phyloP scores from a whole-genome alignment of 2,329 filamentous ascomycete species.

The Emmonsiellopsis sp. region DNA sequence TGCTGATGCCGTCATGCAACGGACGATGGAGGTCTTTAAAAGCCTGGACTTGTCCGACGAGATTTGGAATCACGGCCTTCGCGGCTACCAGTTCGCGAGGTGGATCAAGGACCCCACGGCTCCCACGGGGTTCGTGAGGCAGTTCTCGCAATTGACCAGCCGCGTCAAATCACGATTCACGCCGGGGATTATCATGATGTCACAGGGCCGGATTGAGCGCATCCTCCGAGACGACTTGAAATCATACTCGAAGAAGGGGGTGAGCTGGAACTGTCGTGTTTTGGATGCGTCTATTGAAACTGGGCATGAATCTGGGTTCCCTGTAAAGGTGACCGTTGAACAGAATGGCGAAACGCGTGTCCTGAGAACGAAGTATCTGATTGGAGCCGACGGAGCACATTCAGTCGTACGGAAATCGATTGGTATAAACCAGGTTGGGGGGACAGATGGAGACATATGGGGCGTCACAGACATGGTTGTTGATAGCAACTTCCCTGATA shows the following conservation, averaged over 20 bases:
- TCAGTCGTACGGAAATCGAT: constrained; percentile 55
- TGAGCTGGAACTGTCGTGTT: constrained; percentile 60
- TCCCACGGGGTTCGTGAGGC: neutral
- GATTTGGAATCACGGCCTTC: constrained; percentile 31
- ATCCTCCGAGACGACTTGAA: constrained; percentile 59
- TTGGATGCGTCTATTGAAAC: constrained; percentile 51
- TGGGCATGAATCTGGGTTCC: constrained; percentile 32
- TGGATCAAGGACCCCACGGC: neutral
- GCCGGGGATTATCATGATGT: constrained; percentile 56
- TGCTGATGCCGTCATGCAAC: constrained; percentile 35
- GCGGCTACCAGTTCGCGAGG: constrained; percentile 53
- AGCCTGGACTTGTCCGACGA: constrained; percentile 27
- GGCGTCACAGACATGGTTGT: constrained; percentile 68
- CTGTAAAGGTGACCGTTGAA: constrained; percentile 27
- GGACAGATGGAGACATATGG: constrained; percentile 64
- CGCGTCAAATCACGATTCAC: constrained; percentile 18
- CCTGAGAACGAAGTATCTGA: constrained; percentile 59
- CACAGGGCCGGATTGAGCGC: constrained; percentile 61
- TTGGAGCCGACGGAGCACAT: constrained; percentile 62
- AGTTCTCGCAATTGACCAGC: constrained; percentile 38
- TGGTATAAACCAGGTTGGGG: constrained; percentile 48
- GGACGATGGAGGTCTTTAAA: constrained; percentile 36
- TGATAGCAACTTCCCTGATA: constrained; percentile 66
- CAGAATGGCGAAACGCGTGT: constrained; percentile 21
- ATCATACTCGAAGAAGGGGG: constrained; percentile 47